Base-by-base conservation (phyloP, 1,284 basidiomycete genomes). In the Microbotryum lychnidis-dioicae region DNA sequence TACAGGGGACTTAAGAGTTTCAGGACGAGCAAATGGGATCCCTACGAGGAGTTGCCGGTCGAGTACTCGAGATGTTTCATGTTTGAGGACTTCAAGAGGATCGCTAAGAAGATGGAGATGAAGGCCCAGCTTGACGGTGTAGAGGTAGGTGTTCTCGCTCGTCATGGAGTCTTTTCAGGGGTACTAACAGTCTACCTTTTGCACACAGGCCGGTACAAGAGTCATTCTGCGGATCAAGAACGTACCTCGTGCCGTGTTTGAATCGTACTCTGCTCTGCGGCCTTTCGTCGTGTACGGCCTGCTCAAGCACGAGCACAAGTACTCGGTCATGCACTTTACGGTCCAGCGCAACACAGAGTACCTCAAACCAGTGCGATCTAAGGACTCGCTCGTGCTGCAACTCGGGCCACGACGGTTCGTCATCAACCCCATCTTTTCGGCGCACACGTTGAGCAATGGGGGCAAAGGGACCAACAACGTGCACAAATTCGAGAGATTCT, bases 11-110 rank as follows among this genome's bases (percentile, higher is more conserved):
- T 99, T 75, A 85, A 86, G 58, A 91, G 88, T 16, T 89, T 98
- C 81, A 82, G 94, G 46, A 97, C 96, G 2, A 91, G 87, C 71
- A 88, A 89, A 23, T 99, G 94, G 94, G 94, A 98, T 75, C 86
- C 94, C 8, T 97, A 91, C 71, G 94, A 98, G 77, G 94, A 96
- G 70, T 80, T 99, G 21, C 96, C 94, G 6, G 76, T 86, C 57
- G 93, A 98, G 73, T 98, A 98, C 73, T 91, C 87, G 0, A 82
- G 87, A 50, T 94, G 97, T 69, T 99, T 97, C 78, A 90, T 94
- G 75, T 97, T 98, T 72, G 92, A 97, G 75, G 90, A 94, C 72
- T 97, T 87, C 77, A 87, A 84, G 72, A 83, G 87, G 27, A 97
- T 91, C 3, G 86, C 89, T 69, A 81, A 87, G 50, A 81, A 82